Base-by-base conservation (phyloP, 306 rosid genomes). In the Erythrophleum fordii region DNA sequence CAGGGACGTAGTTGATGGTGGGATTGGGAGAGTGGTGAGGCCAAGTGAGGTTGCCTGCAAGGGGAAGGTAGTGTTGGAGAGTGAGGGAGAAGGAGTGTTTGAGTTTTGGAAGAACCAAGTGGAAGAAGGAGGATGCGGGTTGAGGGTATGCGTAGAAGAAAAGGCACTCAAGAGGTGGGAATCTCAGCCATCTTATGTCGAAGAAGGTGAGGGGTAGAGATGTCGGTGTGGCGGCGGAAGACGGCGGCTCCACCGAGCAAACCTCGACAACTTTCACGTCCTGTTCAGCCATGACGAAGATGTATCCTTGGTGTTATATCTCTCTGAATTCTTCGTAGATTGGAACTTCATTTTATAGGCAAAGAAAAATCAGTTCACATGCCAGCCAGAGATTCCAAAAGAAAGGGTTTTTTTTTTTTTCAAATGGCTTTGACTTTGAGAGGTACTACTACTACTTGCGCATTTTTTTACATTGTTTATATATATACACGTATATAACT, bases 1-100 rank as follows among this genome's bases (percentile, higher is more conserved):
- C 55, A 0, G 77, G 82, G 67, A 52, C 42, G 11, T 78, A 84
- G 23, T 7, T 51, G 45, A 87, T 44, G 77, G 51, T 46, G 45
- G 84, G 88, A 3, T 11, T 7, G 6, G 44, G 61, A 29, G 87
- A 83, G 18, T 68, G 16, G 4, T 1, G 39, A 0, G 88, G 83
- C 86, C 88, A 87, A 0, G 46, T 74, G 74, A 87, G 81, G 55
- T 61, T 84, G 2, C 88, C 84, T 1, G 62, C 77, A 2, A 87
- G 80, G 34, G 84, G 76, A 14, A 71, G 75, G 16, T 69, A 87
- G 64, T 79, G 49, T 11, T 51, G 56, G 31, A 86, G 87, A 0
- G 85, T 81, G 73, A 86, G 80, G 9, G 76, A 34, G 8, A 85
- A 81, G 0, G 83, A 83, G 64, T 69, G 76, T 81, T 80, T 69